phyloP scores from a whole-genome alignment of 352 stramenopile genomes.

The Phytophthora cactorum region DNA sequence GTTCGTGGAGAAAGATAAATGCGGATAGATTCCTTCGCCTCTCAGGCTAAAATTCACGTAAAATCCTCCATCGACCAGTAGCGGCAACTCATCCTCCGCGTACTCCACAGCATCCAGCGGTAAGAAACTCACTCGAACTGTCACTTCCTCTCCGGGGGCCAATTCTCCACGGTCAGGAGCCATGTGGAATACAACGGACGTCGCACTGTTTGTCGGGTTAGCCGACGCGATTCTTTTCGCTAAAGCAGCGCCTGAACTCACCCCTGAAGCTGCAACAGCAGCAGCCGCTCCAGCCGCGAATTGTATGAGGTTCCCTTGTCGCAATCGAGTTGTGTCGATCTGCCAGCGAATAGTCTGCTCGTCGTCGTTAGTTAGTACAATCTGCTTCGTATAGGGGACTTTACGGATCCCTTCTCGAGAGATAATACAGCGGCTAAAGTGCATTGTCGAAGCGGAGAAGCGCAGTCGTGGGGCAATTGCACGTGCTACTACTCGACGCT shows the following conservation, averaged over 20 bases:
- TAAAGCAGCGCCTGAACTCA: slow-evolving; percentile 10
- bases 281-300: slow-evolving; percentile 31
- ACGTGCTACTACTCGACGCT: slow-evolving; percentile 52
- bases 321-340: slow-evolving; percentile 60
- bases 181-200: slow-evolving; percentile 79
- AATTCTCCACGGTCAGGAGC: slow-evolving; percentile 84
- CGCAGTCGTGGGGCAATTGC: slow-evolving; percentile 69
- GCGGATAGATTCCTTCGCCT: slow-evolving; percentile 90
- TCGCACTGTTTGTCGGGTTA: slow-evolving; percentile 37
- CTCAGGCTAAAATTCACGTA: slow-evolving; percentile 87
- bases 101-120: slow-evolving; percentile 84
- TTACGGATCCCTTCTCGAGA: slow-evolving; percentile 83
- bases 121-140: slow-evolving; percentile 88
- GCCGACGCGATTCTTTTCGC: slow-evolving; percentile 39
- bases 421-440: slow-evolving; percentile 91
- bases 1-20: slow-evolving; percentile 91
- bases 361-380: slow-evolving; percentile 83
- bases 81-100: slow-evolving; percentile 67
- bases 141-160: slow-evolving; percentile 73
- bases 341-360: slow-evolving; percentile 70
- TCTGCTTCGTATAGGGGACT: slow-evolving; percentile 85
- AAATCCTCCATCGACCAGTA: slow-evolving; percentile 70
- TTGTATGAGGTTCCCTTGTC: slow-evolving; percentile 33
- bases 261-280: background rate
- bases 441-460: slow-evolving; percentile 70